Conservation (phyloP, 257 asterid species). For the Lycium barbarum region DNA sequence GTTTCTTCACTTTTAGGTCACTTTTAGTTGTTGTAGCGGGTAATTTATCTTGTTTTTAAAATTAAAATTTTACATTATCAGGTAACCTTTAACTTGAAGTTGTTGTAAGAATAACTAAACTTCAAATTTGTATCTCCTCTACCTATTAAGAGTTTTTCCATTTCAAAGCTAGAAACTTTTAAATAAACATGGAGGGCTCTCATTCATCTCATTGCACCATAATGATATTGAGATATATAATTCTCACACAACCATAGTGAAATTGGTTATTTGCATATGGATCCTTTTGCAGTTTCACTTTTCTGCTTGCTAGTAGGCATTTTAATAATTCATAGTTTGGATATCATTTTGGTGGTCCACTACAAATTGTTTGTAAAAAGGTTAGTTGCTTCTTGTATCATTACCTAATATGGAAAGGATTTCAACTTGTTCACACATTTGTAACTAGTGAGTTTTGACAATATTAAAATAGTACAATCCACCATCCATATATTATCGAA, state of each 20-base stretch:
- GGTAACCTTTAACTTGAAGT: no score
- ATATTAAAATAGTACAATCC: neutral
- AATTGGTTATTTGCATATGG: neutral
- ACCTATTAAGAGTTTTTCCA: neutral
- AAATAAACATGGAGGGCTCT: neutral
- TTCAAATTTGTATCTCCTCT: no score
- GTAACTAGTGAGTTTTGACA: neutral
- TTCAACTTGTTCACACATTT: neutral
- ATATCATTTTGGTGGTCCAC: conserved; percentile 11
- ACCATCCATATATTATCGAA: neutral
- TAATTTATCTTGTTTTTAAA: no score
- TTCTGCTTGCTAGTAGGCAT: neutral
- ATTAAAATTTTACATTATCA: no score
- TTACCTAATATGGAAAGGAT: conserved; percentile 19
- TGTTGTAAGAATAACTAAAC: no score
- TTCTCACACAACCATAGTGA: neutral
- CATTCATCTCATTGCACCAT: neutral
- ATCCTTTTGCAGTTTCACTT: neutral
- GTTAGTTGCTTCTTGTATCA: neutral
- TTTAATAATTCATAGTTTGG: neutral
- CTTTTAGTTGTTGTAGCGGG: no score
- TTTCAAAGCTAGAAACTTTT: neutral
- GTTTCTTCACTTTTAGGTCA: no score
- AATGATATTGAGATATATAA: neutral
- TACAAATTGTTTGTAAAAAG: conserved; percentile 7